Conservation (phyloP, 1,284 basidiomycete genomes). For the Coniferiporia weirii region DNA sequence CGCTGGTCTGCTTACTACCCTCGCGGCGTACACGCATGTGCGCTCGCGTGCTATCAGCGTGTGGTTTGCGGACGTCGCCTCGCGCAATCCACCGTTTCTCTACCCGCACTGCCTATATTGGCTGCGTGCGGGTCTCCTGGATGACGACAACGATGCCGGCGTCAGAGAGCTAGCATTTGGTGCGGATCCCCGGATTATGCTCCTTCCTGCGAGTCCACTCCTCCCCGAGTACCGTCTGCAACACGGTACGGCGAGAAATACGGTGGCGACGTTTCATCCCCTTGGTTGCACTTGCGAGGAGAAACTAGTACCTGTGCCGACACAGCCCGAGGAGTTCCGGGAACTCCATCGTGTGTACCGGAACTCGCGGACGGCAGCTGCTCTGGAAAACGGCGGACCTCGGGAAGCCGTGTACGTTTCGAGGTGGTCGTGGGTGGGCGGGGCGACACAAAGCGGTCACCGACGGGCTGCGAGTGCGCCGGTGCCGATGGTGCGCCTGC, state of each 20-base stretch:
- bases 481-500: background rate
- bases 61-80: slow-evolving; percentile 8
- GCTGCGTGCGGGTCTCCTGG: background rate
- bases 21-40: slow-evolving; percentile 3
- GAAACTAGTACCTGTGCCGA: slow-evolving; percentile 1
- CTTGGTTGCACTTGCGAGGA: slow-evolving; percentile 9
- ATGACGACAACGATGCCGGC: background rate
- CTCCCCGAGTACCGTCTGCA: background rate
- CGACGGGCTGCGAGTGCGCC: background rate
- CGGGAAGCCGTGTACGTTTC: background rate
- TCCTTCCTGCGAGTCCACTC: background rate
- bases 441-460: background rate
- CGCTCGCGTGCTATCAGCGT: background rate
- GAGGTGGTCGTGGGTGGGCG: background rate
- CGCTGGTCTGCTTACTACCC: background rate
- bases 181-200: background rate
- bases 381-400: background rate
- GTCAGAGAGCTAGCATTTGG: background rate
- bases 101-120: background rate
- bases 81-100: background rate
- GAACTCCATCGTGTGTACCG: background rate
- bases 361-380: background rate
- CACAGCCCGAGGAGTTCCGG: background rate
- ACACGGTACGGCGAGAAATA: background rate
- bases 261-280: background rate